Evolutionary conservation across 352 stramenopile genomes (phyloP), one percentile per base, ranked within the genome.

Genomic region (Globisporangium solare): DNA sequence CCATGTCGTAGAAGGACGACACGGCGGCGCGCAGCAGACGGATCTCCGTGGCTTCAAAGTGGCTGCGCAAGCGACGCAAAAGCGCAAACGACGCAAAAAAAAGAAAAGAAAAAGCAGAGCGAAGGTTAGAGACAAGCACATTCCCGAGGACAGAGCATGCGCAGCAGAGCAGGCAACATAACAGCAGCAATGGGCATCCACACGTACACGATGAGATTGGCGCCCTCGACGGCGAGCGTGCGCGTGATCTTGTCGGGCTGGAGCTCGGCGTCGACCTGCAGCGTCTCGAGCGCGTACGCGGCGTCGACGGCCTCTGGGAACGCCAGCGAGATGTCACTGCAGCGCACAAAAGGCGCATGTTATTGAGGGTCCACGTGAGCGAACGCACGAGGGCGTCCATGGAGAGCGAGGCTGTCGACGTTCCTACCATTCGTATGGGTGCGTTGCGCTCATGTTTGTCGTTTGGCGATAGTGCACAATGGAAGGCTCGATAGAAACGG

Each of bases 1-100:
- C 72, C 83, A 95, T 95, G 51, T 95, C 85, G 60, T 93, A 95
- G 60, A 91, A 95, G 10, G 85, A 95, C 24, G 83, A 89, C 43
- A 92, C 85, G 5, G 85, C 85, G 18, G 84, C 85, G 51, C 85
- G 85, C 58, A 95, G 67, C 56, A 95, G 64, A 51, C 85, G 83
- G 54, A 92, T 85, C 63, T 95, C 85, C 47, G 79, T 91, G 24
- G 85, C 82, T 57, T 89, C 66, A 60, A 93, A 92, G 60, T 87
- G 79, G 39, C 85, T 95, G 59, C 52, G 66, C 17, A 18, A 17
- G n/a, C n/a, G n/a, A n/a, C n/a, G n/a, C n/a, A n/a, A n/a, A n/a
- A n/a, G n/a, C 17, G 14, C 18, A 45, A 10, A 40, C n/a, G 6
- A 22, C 6, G 35, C 27, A 35, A n/a, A 11, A 12, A 40, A 54